A percentile compares a stretch with the other conserved stretches of the same genome.
phyloP scores from a whole-genome alignment of 2,329 filamentous ascomycete genomes.

The Diaporthe humulicola region DNA sequence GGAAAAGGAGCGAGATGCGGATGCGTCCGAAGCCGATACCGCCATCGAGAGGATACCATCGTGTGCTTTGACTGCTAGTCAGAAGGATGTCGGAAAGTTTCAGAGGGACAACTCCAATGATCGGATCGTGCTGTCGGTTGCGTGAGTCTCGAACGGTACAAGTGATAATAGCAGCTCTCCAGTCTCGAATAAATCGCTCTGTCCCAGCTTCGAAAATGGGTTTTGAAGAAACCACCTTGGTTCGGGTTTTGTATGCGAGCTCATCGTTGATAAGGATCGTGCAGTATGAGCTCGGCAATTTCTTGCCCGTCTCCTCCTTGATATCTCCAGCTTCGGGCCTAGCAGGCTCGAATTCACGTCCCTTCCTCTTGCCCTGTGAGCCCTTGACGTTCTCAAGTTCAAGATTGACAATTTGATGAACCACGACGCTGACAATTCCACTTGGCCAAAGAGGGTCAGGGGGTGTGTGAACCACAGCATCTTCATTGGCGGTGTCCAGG shows the following conservation, averaged over 20 bases:
- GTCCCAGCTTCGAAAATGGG: conserved; percentile 98
- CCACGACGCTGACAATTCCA: conserved; percentile 85
- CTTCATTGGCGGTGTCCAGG: conserved; percentile 79
- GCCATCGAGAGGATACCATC: conserved; percentile 97
- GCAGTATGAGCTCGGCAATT: conserved; percentile 92
- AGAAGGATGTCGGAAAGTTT: conserved; percentile 90
- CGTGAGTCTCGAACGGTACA: conserved; percentile 90
- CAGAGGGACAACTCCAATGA: conserved; percentile 91
- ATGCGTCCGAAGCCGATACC: conserved; percentile 93
- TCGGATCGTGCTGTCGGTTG: conserved; percentile 92
- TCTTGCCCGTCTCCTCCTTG: conserved; percentile 84
- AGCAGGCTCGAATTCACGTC: conserved; percentile 89
- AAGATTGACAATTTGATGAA: conserved; percentile 96
- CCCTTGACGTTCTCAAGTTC: conserved; percentile 94
- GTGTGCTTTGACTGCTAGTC: conserved; percentile 85
- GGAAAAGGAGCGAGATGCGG: conserved; percentile 90
- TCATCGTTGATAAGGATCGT: conserved; percentile 93
- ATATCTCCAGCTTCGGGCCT: conserved; percentile 84
- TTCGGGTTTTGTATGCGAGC: conserved; percentile 89
- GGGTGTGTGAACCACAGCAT: conserved; percentile 89
- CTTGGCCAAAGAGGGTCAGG: conserved; percentile 97
- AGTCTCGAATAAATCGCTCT: conserved; percentile 92
- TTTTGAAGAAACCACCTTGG: conserved; percentile 93
- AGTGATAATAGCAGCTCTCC: conserved; percentile 88
- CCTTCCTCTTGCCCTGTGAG: conserved; percentile 83